Base-by-base conservation (phyloP, 202 grass and related monocot species). In the Tripidium arundinaceum region DNA sequence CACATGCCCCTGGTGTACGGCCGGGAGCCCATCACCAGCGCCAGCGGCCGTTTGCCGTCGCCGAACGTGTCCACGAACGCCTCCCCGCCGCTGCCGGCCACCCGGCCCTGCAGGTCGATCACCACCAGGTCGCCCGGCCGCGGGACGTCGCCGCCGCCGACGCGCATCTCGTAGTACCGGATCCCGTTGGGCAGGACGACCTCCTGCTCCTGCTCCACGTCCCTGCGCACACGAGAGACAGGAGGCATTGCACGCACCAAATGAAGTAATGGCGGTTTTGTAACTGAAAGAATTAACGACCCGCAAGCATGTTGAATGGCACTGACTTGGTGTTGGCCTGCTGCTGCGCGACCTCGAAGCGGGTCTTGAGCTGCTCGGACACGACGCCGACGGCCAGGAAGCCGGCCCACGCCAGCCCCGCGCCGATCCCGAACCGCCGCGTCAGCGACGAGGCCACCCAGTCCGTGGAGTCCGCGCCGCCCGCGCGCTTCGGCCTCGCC, bases 301-400 rank as follows among this genome's bases (percentile, higher is more conserved):
- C 16, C 0, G 46, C 34, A 36, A 36, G 34, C 46, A 19, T 52
- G 47, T 16, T 8, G 47, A 52, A 3, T 52, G 47, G n/a, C n/a
- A n/a, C n/a, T n/a, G n/a, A n/a, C n/a, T n/a, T n/a, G n/a, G n/a
- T n/a, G n/a, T n/a, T n/a, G 47, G 92, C 84, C 83, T 91, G 46
- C 65, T 95, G 92, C 80, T 90, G 90, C 21, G 96, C 90, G 82
- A 91, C 92, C 86, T 99, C 96, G 68, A 95, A 78, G 55, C 96
- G 87, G 27, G 96, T 99, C 89, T 99, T 93, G 87, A 98, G 84
- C 84, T 95, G 96, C 92, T 99, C 96, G 1, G 96, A 98, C 50
- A 98, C 90, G 45, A 95, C 92, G 49, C 92, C 96, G 42, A 85
- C 69, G 58, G 92, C 88, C 9, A 98, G 90, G 91, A 98, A 98